These are phyloP conservation scores for Medicago lupulina DNA, from an alignment of 306 rosid species.

Conservation along the genomic window DNA sequence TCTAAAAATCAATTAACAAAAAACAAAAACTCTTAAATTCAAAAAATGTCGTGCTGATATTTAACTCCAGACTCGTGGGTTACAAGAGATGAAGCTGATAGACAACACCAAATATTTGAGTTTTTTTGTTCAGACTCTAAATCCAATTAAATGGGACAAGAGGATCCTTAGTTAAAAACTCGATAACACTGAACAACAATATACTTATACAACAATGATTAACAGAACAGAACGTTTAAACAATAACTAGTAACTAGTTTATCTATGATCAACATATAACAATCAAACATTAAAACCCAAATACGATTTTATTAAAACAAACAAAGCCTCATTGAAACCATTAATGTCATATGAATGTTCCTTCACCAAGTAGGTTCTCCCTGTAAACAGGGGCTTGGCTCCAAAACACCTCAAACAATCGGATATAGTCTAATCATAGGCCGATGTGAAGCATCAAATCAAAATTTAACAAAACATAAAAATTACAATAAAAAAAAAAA, in stretches of 20 bases:
- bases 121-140: background rate
- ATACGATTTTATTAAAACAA: no score
- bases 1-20: background rate
- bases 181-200: background rate
- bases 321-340: constrained; percentile 51
- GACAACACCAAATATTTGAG: constrained; percentile 1
- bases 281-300: no score
- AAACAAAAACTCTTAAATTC: background rate
- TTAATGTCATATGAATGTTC: constrained; percentile 48
- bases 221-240: no score
- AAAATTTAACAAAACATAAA: no score
- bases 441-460: background rate
- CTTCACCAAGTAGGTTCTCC: constrained; percentile 76
- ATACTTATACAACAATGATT: no score
- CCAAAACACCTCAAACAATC: constrained; percentile 48
- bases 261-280: no score
- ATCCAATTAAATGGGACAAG: background rate
- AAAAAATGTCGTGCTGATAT: background rate
- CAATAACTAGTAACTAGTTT: no score
- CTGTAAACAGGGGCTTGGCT: constrained; percentile 62
- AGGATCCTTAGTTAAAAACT: constrained; percentile 34
- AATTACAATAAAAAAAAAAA: background rate
- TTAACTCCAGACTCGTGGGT: background rate
- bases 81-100: constrained; percentile 15
- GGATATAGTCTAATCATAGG: constrained; percentile 50